phyloP scores from a whole-genome alignment of 306 rosid genomes.

The Corylus americana region DNA sequence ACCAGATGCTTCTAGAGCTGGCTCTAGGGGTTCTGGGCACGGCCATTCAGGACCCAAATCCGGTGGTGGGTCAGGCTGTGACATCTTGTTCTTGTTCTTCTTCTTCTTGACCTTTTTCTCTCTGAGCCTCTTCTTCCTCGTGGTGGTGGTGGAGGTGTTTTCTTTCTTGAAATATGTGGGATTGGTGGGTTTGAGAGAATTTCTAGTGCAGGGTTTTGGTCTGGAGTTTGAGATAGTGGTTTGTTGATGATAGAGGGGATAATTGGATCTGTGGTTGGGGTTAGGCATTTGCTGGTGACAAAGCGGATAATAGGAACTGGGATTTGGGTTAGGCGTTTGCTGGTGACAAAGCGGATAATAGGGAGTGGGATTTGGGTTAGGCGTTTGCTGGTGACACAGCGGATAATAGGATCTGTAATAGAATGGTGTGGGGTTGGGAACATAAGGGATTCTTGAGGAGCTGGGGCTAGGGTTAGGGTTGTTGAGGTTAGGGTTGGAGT shows the following conservation, averaged over 20 bases:
- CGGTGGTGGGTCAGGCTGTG: conserved; percentile 23
- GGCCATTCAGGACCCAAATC: conserved; percentile 42
- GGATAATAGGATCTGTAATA: not conserved
- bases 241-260: not conserved
- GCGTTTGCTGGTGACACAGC: not conserved
- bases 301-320: not conserved
- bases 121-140: not conserved
- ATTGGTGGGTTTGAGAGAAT: conserved; percentile 16
- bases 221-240: no score
- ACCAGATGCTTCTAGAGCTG: conserved; percentile 25
- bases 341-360: not conserved
- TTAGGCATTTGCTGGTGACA: not conserved
- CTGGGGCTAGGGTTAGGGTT: not conserved
- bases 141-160: not conserved
- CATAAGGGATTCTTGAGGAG: not conserved
- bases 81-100: not conserved
- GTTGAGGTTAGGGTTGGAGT: not conserved
- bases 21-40: not conserved
- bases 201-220: not conserved
- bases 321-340: not conserved
- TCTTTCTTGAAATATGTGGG: conserved; percentile 16
- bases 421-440: not conserved
- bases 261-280: not conserved
- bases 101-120: not conserved
- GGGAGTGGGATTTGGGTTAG: not conserved